Percentiles rank a stretch among this genome's conserved stretches.
These are phyloP conservation scores for Haematococcus lacustris DNA, from an alignment of 139 green algal genomes.

Conservation along the genomic window DNA sequence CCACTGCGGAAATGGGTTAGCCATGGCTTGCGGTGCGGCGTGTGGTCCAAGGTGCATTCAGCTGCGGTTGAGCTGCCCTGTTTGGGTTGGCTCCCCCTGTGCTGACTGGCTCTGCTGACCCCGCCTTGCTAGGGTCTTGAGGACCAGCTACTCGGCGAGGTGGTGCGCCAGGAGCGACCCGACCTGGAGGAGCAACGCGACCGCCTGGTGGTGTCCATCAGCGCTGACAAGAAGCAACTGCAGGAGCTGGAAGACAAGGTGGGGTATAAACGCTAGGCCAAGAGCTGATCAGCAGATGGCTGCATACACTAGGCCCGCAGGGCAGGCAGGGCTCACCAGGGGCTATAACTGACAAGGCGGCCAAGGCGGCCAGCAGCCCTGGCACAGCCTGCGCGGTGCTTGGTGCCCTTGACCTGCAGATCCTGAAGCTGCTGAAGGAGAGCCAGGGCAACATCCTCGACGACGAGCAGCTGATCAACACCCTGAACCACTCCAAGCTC, in stretches of 20 bases:
- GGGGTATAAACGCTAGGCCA: no score
- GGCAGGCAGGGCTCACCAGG: no score
- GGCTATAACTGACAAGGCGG: no score
- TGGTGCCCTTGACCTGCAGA: no score
- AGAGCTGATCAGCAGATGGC: no score
- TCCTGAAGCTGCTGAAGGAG: slow-evolving; percentile 79
- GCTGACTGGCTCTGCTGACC: neutral
- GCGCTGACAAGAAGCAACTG: slow-evolving; percentile 75
- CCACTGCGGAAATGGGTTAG: no score
- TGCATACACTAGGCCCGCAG: no score
- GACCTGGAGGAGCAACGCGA: slow-evolving; percentile 67
- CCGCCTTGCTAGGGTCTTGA: slow-evolving; percentile 54
- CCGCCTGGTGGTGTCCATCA: slow-evolving; percentile 70
- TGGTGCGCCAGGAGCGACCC: slow-evolving; percentile 71
- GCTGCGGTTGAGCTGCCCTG: no score
- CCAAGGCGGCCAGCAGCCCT: no score
- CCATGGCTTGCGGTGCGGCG: no score
- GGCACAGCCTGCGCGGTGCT: no score
- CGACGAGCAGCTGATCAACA: slow-evolving; percentile 83
- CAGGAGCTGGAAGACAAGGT: slow-evolving; percentile 44
- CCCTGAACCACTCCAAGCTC: slow-evolving; percentile 79
- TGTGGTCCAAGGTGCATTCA: no score
- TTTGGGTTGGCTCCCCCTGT: neutral
- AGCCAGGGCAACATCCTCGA: slow-evolving; percentile 83
- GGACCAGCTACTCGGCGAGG: slow-evolving; percentile 80